Evolutionary conservation across 129 eudicot species (phyloP).

Genomic region (Arctium lappa): DNA sequence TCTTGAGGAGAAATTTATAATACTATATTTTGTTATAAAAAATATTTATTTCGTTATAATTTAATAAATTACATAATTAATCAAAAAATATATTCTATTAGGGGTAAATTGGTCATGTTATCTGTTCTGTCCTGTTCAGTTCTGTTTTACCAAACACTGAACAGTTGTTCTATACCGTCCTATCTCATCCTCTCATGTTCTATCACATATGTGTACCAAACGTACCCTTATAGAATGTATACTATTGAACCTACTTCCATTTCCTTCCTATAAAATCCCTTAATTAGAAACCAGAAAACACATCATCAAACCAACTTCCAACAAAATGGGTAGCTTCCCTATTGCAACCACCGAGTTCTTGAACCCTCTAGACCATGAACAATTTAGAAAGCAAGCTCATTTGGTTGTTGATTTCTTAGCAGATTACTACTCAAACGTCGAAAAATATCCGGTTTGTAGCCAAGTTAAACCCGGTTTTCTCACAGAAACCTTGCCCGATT

Average conservation of each 20-base stretch:
- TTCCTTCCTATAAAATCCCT: neutral
- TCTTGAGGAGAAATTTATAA: no score
- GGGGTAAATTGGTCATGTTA: no score
- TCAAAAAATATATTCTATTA: no score
- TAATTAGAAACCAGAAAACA: neutral
- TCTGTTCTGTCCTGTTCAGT: no score
- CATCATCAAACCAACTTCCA: neutral
- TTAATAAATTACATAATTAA: no score
- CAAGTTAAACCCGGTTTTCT: conserved; percentile 40
- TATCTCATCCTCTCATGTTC: no score
- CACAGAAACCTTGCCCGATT: conserved; percentile 8
- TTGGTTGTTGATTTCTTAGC: neutral
- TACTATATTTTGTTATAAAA: no score
- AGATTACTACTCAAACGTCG: neutral
- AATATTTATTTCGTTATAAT: no score
- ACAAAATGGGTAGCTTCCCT: neutral
- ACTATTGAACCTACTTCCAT: neutral
- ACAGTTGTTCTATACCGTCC: no score
- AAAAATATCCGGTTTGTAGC: neutral
- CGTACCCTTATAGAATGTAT: no score
- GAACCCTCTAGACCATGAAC: neutral
- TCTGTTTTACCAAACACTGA: no score
- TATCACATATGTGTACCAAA: no score
- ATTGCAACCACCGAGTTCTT: neutral
- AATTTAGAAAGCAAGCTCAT: neutral